Evolutionary conservation across 805 yeast species (phyloP).

Genomic region (Torulaspora indica): DNA sequence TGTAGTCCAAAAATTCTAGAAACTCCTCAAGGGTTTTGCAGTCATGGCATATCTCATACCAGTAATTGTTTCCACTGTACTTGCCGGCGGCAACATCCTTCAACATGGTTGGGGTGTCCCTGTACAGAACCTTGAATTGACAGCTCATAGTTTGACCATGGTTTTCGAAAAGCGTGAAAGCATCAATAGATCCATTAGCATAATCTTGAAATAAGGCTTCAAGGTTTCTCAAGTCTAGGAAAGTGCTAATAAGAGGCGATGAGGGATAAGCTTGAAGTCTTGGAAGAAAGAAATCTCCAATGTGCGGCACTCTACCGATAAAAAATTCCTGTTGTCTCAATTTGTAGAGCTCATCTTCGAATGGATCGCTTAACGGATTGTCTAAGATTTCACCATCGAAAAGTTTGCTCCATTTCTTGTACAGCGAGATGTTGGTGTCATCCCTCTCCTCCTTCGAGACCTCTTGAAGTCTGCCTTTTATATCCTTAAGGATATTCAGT

Average conservation of each 20-base stretch:
- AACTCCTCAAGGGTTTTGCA: conserved; percentile 24
- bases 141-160: conserved; percentile 24
- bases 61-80: conserved; percentile 18
- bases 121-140: conserved; percentile 28
- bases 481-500: conserved; percentile 19
- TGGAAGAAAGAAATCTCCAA: conserved; percentile 35
- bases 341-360: conserved; percentile 26
- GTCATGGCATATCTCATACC: conserved; percentile 33
- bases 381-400: conserved; percentile 26
- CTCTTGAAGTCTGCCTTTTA: conserved; percentile 19
- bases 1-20: conserved; percentile 23
- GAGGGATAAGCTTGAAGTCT: conserved; percentile 19
- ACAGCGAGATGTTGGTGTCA: conserved; percentile 14
- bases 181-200: conserved; percentile 25
- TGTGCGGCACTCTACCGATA: conserved; percentile 30
- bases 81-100: conserved; percentile 18
- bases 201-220: conserved; percentile 20
- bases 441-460: conserved; percentile 16
- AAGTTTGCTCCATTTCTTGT: conserved; percentile 27
- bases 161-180: conserved; percentile 21
- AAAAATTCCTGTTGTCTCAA: conserved; percentile 32
- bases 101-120: conserved; percentile 26
- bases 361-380: conserved; percentile 31
- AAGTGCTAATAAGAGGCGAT: conserved; percentile 18
- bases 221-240: conserved; percentile 21